A percentile compares a stretch with the other conserved stretches of the same genome.
phyloP scores from a whole-genome alignment of 169 alveolate species.

The Eimeria zaria region DNA sequence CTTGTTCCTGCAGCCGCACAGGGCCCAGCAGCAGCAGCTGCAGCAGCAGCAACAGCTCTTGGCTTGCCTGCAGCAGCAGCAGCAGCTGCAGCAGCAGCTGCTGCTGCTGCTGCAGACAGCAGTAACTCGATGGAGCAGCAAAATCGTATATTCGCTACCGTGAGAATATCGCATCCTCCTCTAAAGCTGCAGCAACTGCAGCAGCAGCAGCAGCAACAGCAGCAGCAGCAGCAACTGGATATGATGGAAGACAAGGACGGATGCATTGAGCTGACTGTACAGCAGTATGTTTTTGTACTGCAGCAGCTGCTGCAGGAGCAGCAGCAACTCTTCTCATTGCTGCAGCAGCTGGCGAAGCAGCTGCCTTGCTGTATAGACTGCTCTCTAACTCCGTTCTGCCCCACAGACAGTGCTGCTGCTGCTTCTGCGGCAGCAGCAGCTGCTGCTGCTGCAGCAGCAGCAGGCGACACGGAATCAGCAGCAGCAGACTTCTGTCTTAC shows the following conservation, averaged over 20 bases:
- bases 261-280: constrained; percentile 2
- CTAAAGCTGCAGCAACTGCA: constrained; percentile 49
- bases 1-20: constrained; percentile 21
- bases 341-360: constrained; percentile 69
- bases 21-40: constrained; percentile 17
- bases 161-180: constrained; percentile 44
- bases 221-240: neutral
- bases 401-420: constrained; percentile 12
- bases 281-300: constrained; percentile 45
- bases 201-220: constrained; percentile 35
- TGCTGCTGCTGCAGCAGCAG: constrained; percentile 52
- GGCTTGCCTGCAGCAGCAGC: neutral
- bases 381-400: neutral
- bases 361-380: neutral
- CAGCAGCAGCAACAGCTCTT: constrained; percentile 5
- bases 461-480: constrained; percentile 19
- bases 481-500: constrained; percentile 16
- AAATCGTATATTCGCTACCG: neutral
- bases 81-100: too few relatives aligned
- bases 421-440: constrained; percentile 34
- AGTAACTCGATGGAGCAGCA: constrained; percentile 1
- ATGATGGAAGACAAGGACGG: neutral
- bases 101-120: neutral
- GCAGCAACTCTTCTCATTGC: constrained; percentile 1
- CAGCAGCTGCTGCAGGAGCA: constrained; percentile 64